A percentile compares a stretch with the other conserved stretches of the same genome.
These are phyloP conservation scores for Dysphania ambrosioides DNA, from an alignment of 148 eudicot genomes.

Conservation along the genomic window DNA sequence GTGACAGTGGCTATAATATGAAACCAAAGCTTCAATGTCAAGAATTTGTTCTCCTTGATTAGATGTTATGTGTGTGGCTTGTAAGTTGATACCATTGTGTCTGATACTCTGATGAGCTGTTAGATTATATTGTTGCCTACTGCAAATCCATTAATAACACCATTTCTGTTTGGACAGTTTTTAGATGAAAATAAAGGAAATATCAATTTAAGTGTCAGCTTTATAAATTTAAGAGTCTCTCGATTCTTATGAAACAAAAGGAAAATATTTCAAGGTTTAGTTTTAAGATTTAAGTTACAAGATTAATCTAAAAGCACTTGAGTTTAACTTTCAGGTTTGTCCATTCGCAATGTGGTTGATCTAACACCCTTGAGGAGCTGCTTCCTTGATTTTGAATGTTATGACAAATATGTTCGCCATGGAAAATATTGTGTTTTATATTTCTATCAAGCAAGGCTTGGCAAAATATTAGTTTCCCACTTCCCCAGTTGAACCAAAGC, in stretches of 20 bases:
- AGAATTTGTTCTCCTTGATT: not conserved
- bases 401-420: not conserved
- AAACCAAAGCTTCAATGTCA: not conserved
- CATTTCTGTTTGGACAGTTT: not conserved
- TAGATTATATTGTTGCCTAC: not conserved
- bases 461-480: not conserved
- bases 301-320: not conserved
- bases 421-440: not conserved
- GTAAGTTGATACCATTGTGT: not conserved
- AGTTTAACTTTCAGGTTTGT: not conserved
- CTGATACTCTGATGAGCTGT: not conserved
- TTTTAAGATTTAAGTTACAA: not conserved
- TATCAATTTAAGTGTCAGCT: not conserved
- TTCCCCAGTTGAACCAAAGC: not conserved
- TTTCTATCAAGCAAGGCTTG: not conserved
- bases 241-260: not conserved
- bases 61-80: not conserved
- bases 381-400: not conserved
- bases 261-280: not conserved
- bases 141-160: not conserved
- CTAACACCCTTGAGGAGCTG: not conserved
- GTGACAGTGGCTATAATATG: not conserved
- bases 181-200: not conserved
- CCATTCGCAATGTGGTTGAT: not conserved
- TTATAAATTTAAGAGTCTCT: not conserved